Conservation (phyloP, 2,329 filamentous ascomycete genomes). For the Xenoacremonium recifei region DNA sequence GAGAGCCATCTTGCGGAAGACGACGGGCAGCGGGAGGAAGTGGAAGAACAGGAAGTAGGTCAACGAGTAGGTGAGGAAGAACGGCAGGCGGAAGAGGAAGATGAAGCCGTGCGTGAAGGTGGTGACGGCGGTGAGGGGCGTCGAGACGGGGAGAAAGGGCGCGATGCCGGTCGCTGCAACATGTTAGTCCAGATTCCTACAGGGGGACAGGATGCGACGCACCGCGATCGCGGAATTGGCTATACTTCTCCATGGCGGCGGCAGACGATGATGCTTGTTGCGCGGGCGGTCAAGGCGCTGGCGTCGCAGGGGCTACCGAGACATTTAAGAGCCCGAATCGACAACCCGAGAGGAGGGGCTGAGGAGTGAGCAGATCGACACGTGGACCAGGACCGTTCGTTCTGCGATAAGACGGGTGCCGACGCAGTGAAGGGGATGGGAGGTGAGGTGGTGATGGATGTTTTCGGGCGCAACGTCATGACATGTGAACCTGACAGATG, state of each 20-base stretch:
- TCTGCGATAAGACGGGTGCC: no score
- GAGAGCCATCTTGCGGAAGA: constrained; percentile 75
- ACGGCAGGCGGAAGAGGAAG: constrained; percentile 76
- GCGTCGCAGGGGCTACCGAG: no score
- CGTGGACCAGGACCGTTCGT: no score
- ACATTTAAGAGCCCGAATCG: no score
- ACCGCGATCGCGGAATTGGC: constrained; percentile 90
- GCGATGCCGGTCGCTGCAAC: constrained; percentile 87
- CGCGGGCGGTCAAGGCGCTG: no score
- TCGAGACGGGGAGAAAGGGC: constrained; percentile 83
- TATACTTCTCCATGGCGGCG: constrained; percentile 88
- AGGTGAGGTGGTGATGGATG: no score
- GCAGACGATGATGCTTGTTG: no score
- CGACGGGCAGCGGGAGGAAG: constrained; percentile 66
- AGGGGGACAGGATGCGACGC: constrained; percentile 11
- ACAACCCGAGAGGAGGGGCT: no score
- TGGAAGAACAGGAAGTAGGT: constrained; percentile 81
- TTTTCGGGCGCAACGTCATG: no score
- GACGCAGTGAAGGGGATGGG: no score
- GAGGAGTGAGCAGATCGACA: no score
- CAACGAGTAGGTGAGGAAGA: constrained; percentile 66
- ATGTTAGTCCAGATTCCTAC: neutral
- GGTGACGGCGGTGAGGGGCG: constrained; percentile 61
- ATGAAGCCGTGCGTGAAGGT: constrained; percentile 67
- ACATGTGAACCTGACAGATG: no score